Evolutionary conservation across 345 rosid species (phyloP).

Genomic region (Viola odorata): DNA sequence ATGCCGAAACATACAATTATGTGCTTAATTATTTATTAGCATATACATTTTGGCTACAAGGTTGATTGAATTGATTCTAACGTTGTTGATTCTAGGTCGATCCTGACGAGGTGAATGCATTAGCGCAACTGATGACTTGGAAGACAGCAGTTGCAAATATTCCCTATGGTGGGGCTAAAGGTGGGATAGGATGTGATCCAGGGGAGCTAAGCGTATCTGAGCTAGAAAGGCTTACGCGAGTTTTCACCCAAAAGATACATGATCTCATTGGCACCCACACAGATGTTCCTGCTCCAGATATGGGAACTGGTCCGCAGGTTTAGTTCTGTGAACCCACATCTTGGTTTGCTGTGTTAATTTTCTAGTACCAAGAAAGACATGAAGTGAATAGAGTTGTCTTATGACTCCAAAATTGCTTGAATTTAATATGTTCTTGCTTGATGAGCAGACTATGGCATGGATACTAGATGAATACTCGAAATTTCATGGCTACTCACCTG

Average conservation of each 20-base stretch:
- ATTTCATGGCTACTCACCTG: slow-evolving; percentile 92
- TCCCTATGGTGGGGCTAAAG: slow-evolving; percentile 98
- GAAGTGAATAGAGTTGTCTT: not conserved
- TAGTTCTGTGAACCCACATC: not conserved
- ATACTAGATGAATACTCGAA: slow-evolving; percentile 95
- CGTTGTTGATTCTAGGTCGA: slow-evolving; percentile 52
- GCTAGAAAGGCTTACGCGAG: slow-evolving; percentile 82
- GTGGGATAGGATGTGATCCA: slow-evolving; percentile 89
- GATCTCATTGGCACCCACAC: slow-evolving; percentile 83
- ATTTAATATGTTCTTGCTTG: no score
- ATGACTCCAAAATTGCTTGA: no score
- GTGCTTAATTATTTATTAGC: not conserved
- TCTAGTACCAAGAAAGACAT: not conserved
- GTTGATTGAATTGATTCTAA: slow-evolving; percentile 6
- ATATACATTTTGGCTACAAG: not conserved
- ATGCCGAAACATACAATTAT: not conserved
- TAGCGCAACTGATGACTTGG: slow-evolving; percentile 98
- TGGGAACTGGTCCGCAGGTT: slow-evolving; percentile 98
- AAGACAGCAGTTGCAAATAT: slow-evolving; percentile 95
- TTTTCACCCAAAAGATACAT: slow-evolving; percentile 93
- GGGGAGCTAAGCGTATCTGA: slow-evolving; percentile 61
- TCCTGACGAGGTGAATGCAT: slow-evolving; percentile 94
- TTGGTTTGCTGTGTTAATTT: not conserved
- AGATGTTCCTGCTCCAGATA: slow-evolving; percentile 98
- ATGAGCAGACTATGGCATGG: slow-evolving; percentile 93